These are phyloP conservation scores for Orbilia quercus DNA, from an alignment of 2,329 filamentous ascomycete genomes.

Conservation along the genomic window DNA sequence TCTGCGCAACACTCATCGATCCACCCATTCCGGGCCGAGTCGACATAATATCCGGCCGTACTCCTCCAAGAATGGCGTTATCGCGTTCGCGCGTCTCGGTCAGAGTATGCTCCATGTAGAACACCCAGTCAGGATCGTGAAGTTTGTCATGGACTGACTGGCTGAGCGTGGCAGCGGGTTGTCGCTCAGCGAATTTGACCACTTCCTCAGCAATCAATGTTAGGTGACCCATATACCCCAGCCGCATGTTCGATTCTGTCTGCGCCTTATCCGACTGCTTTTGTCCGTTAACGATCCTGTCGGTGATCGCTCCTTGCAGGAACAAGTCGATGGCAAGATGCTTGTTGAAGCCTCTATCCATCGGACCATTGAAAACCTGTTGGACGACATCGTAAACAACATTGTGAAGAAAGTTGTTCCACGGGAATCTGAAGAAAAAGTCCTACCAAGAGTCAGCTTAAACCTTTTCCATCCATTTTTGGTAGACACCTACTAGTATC, in stretches of 20 bases:
- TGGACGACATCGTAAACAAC: constrained; percentile 99
- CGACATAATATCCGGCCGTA: constrained; percentile 88
- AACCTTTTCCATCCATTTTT: constrained; percentile 1
- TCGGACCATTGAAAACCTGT: constrained; percentile 97
- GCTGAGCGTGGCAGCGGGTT: constrained; percentile 87
- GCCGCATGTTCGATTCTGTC: constrained; percentile 82
- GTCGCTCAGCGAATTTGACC: constrained; percentile 95
- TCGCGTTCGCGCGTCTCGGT: constrained; percentile 94
- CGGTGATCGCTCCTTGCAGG: constrained; percentile 86
- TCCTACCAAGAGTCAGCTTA: constrained; percentile 69
- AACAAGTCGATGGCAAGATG: constrained; percentile 91
- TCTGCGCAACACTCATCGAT: constrained; percentile 56
- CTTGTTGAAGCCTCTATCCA: constrained; percentile 94
- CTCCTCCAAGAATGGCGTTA: constrained; percentile 96
- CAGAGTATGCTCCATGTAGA: constrained; percentile 91
- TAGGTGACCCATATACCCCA: constrained; percentile 98
- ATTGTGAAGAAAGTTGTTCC: constrained; percentile 99
- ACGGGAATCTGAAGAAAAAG: constrained; percentile 98
- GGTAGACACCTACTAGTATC: constrained; percentile 77
- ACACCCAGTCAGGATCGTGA: constrained; percentile 88
- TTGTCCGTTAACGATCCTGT: constrained; percentile 91
- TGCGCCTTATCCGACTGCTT: constrained; percentile 86
- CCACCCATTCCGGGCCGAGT: constrained; percentile 70
- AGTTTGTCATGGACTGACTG: constrained; percentile 86
- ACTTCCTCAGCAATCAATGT: constrained; percentile 98